Evolutionary conservation across 1,284 basidiomycete genomes (phyloP), one percentile per base, ranked within the genome.

Genomic region (Cryptococcus sp.): DNA sequence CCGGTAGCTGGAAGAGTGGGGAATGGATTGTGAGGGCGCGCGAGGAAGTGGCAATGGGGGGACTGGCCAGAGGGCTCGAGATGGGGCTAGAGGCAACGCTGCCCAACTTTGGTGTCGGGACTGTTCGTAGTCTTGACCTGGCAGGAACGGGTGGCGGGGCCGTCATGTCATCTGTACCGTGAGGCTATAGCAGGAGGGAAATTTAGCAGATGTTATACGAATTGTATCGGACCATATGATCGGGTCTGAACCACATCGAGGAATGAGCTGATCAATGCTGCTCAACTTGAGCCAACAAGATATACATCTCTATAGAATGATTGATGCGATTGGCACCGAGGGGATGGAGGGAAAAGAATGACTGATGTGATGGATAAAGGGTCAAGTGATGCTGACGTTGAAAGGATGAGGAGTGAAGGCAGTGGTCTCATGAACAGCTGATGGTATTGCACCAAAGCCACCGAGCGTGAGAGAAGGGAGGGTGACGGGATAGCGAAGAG

Each of bases 131-230:
- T 19, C 56, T 22, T 10, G 62, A 64, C 45, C 62, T 52, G 38
- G 62, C 59, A 20, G 62, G 62, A 30, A 64, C 35, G 41, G 62
- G 56, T 20, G 62, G 62, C 35, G 62, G 56, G 25, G 45, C 40
- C 7, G 54, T 23, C 59, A 61, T 61, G 5, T 47, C 45, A 52
- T 53, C 50, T 30, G 35, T 54, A 25, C 22, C 41, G 23, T 39
- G 20, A 53, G 52, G 46, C 25, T 53, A 35, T 45, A 35, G 27
- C 27, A 17, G 35, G n/a, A 39, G 40, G 40, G 35, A 50, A 13
- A 10, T 13, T 35, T 13, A 35, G 30, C 30, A 35, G 8, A 10
- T 35, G 30, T 10, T 8, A 8, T 35, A 13, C 13, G 42, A 10
- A 45, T 45, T 8, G 15, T 22, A 19, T n/a, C n/a, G 42, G 15